Base-by-base conservation (phyloP, 805 yeast species). In the Ogataea corticis region DNA sequence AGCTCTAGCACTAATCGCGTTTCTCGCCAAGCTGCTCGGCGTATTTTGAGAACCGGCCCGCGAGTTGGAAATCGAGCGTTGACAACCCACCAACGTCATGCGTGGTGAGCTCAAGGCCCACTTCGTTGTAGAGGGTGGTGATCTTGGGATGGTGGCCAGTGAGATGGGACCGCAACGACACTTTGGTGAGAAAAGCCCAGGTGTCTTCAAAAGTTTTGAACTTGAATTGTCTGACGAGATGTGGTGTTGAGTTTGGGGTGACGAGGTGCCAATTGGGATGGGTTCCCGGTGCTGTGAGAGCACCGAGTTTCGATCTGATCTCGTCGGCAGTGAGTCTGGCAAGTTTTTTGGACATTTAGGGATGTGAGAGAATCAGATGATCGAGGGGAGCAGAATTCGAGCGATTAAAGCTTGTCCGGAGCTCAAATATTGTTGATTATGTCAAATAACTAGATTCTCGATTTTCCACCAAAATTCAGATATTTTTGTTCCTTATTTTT, bases 131-230 rank as follows among this genome's bases (percentile, higher is more conserved):
- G 0, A 80, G 74, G 3, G 85, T 85, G 0, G 69, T 71, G 11
- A 86, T 77, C 0, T 81, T 80, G 0, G 94, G 92, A 59, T 86
- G 95, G 55, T 86, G 92, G 3, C 80, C 83, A 56, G 67, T 61
- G 1, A 71, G 55, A 57, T 83, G 85, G 0, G 86, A 73, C 41
- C 80, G 65, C 65, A 76, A 62, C 1, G 87, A 75, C 1, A 85
- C 73, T 37, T 72, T 71, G 21, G 77, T 81, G 15, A 86, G 63
- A 55, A 84, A 83, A 9, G 77, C 61, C 89, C 91, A 83, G 0
- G 92, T 82, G 33, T 73, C 73, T 48, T 80, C 81, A 57, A 76
- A 86, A 38, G 72, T 69, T 42, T 63, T 69, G 50, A 85, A 73
- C 21, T 59, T 63, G 52, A 71, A 70, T 32, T 37, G 32, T n/a